Evolutionary conservation across 306 rosid genomes (phyloP).

Genomic region (Prunus mira): DNA sequence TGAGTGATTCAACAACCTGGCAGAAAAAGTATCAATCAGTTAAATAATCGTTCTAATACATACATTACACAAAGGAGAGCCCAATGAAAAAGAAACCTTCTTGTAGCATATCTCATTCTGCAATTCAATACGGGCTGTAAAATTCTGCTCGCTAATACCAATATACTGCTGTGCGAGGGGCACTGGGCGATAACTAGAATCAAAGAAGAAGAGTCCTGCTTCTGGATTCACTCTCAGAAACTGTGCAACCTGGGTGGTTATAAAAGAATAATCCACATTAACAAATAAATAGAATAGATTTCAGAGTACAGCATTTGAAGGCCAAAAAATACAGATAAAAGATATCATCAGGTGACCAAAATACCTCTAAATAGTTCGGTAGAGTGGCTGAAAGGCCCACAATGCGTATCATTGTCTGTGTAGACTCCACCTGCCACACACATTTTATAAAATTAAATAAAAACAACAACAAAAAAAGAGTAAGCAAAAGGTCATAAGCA

Average conservation of each 20-base stretch:
- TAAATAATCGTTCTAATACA: constrained; percentile 17
- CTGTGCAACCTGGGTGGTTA: constrained; percentile 72
- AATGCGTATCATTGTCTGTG: constrained; percentile 93
- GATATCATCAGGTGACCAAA: constrained; percentile 25
- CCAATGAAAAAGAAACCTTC: constrained; percentile 56
- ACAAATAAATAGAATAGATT: constrained; percentile 16
- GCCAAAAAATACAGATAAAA: constrained; percentile 20
- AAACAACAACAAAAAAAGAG: not conserved
- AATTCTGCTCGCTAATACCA: constrained; percentile 88
- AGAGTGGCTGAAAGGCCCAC: constrained; percentile 99
- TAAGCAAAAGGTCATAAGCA: not conserved
- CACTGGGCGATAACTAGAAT: constrained; percentile 94
- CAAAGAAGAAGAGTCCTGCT: constrained; percentile 89
- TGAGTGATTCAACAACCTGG: constrained; percentile 78
- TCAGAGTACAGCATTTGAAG: constrained; percentile 23
- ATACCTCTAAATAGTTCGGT: constrained; percentile 92
- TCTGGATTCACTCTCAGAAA: constrained; percentile 95
- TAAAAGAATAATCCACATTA: constrained; percentile 16
- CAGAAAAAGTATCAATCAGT: constrained; percentile 26
- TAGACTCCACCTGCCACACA: constrained; percentile 77
- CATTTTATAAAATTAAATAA: no score
- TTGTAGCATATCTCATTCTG: constrained; percentile 84
- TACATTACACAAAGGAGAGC: constrained; percentile 23
- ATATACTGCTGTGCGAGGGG: constrained; percentile 98
- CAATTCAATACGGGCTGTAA: constrained; percentile 77